phyloP scores from a whole-genome alignment of 352 stramenopile species.

The Globisporangium nunn region DNA sequence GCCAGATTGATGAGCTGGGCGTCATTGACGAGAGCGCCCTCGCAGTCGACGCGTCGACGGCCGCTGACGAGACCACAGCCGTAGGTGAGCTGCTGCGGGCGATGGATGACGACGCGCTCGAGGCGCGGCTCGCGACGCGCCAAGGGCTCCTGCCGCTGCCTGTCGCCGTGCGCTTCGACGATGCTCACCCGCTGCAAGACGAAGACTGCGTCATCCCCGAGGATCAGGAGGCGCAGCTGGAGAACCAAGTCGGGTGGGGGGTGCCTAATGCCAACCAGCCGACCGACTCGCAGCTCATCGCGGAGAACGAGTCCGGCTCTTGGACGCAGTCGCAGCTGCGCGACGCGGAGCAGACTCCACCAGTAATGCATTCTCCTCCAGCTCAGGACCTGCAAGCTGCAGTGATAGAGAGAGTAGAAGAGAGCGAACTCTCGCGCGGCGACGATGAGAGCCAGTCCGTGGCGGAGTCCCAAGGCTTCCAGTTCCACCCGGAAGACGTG shows the following conservation, averaged over 20 bases:
- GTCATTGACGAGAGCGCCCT: constrained; percentile 48
- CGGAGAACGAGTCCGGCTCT: constrained; percentile 40
- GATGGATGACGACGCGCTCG: constrained; percentile 23
- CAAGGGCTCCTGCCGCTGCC: constrained; percentile 23
- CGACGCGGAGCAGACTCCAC: not conserved
- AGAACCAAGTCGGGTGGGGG: constrained; percentile 51
- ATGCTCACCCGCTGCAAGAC: constrained; percentile 39
- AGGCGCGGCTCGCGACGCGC: constrained; percentile 34
- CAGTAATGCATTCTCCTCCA: not conserved
- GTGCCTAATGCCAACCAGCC: constrained; percentile 9
- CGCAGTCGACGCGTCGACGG: constrained; percentile 27
- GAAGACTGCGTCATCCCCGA: constrained; percentile 55
- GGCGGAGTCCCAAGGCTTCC: constrained; percentile 25
- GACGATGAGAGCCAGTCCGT: constrained; percentile 1
- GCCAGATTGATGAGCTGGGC: constrained; percentile 29
- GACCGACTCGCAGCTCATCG: constrained; percentile 68
- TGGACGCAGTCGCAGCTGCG: constrained; percentile 23
- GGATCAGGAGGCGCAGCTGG: constrained; percentile 46
- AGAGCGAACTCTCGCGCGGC: not conserved
- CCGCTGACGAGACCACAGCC: constrained; percentile 20
- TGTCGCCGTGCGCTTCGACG: constrained; percentile 20
- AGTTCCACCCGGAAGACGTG: constrained; percentile 48
- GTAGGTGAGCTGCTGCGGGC: constrained; percentile 22
- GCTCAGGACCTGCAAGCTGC: constrained; percentile 1
- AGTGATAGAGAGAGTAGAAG: not conserved